Evolutionary conservation across 2,329 filamentous ascomycete species (phyloP), one percentile per base, ranked within the genome.

Genomic region (Sphaceloma murrayae): DNA sequence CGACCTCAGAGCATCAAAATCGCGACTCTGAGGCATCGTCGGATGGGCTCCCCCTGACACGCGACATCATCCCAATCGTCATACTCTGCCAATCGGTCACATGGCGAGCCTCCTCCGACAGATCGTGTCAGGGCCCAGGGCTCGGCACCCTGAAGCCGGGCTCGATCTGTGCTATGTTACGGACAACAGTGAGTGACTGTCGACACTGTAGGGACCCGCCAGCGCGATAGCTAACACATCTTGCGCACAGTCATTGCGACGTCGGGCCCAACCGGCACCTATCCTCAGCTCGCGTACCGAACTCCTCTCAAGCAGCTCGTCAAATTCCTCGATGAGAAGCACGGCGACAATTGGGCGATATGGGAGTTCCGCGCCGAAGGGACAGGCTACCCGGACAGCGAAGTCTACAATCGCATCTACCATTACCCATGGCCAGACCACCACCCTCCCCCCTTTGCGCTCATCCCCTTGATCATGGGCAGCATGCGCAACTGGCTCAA

Each of bases 341-440:
- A 98, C 64, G 81, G 75, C 19, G 67, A 78, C 18, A 69, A 91
- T 51, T 98, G 91, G 91, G 79, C 82, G 2, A 94, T 98, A 56
- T 98, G 89, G 86, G 91, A 98, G 65, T 98, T 98, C 56, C 80
- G 91, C 34, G 91, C 87, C 26, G 91, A 98, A 62, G 91, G 91
- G 4, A 95, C 91, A 0, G 91, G 91, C 1, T 98, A 98, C 57
- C 87, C 87, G 0, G 91, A 98, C 58, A 75, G 79, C 13, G 84
- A 88, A 47, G 89, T 98, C 1, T 86, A 94, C 60, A 74, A 77
- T 24, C 75, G 88, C 2, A 80, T 96, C 51, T 77, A 82, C 51
- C 91, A 98, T 64, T 96, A 88, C 57, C 91, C 91, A 1, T 98
- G 85, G 78, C 91, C 91, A 0, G 91, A 98, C 60, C 91, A 98